phyloP scores from a whole-genome alignment of 192 early-diverging fungal species.

The Rhizoclosmatium sp. region DNA sequence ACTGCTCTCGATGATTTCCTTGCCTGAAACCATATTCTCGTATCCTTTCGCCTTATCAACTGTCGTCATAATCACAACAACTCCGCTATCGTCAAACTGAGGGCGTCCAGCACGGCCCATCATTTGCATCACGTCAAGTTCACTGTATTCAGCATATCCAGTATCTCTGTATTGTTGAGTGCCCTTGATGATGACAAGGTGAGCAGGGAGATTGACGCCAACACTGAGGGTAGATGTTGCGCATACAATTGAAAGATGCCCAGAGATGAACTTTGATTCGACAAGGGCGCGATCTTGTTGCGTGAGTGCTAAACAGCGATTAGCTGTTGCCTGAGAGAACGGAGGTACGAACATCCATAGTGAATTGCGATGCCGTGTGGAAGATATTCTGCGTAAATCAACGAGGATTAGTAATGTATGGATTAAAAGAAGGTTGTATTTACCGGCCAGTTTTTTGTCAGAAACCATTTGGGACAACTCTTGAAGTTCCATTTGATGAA shows the following conservation, averaged over 20 bases:
- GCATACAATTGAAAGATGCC: slow-evolving; percentile 64
- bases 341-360: slow-evolving; percentile 60
- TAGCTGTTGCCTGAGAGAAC: not conserved
- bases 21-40: slow-evolving; percentile 63
- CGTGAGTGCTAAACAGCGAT: slow-evolving; percentile 41
- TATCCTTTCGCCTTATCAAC: slow-evolving; percentile 50
- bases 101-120: slow-evolving; percentile 79
- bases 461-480: slow-evolving; percentile 16
- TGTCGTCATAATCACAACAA: slow-evolving; percentile 72
- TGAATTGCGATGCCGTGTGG: slow-evolving; percentile 71
- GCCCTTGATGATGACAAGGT: slow-evolving; percentile 75
- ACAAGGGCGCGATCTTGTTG: slow-evolving; percentile 56
- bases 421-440: not conserved
- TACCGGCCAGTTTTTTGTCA: slow-evolving; percentile 56
- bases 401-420: not conserved
- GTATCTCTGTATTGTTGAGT: slow-evolving; percentile 56
- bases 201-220: slow-evolving; percentile 81
- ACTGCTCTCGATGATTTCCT: slow-evolving; percentile 72
- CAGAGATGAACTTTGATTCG: slow-evolving; percentile 63
- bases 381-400: slow-evolving; percentile 53
- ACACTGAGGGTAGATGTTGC: slow-evolving; percentile 80
- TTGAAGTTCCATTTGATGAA: slow-evolving; percentile 37
- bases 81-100: slow-evolving; percentile 72
- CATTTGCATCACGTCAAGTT: slow-evolving; percentile 77
- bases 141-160: slow-evolving; percentile 59